These are phyloP conservation scores for Trametes hirsuta DNA, from an alignment of 1,284 basidiomycete species.

Conservation along the genomic window DNA sequence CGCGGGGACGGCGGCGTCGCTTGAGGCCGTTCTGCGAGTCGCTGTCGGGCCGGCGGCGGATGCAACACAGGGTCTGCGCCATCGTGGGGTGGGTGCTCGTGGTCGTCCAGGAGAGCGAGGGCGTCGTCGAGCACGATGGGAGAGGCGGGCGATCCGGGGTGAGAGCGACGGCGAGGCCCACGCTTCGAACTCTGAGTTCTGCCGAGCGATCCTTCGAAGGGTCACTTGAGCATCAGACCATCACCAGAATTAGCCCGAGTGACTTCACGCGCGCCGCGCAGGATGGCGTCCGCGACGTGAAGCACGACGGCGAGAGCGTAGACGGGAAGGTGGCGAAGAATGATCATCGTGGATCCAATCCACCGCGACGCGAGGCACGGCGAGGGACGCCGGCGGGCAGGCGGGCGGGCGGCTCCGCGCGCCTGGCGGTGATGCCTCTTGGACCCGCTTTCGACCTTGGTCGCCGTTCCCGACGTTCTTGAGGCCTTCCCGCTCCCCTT, in stretches of 20 bases:
- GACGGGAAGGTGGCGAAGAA: not conserved
- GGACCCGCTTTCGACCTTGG: no score
- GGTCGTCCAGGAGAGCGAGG: not conserved
- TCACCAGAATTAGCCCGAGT: not conserved
- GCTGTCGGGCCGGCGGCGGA: conserved; percentile 6
- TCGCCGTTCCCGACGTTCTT: no score
- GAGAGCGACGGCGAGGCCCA: not conserved
- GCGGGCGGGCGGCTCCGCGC: no score
- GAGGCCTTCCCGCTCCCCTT: not conserved
- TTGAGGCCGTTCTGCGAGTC: conserved; percentile 7
- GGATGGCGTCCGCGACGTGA: not conserved
- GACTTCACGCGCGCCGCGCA: not conserved
- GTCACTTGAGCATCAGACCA: conserved; percentile 4
- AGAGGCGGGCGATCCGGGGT: not conserved
- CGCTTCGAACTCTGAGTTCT: not conserved
- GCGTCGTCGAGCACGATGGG: conserved; percentile 12
- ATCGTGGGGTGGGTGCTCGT: conserved; percentile 5
- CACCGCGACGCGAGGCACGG: no score
- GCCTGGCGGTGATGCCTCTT: no score
- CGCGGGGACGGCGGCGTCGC: conserved; percentile 24
- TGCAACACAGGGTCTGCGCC: conserved; percentile 3
- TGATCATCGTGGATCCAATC: no score
- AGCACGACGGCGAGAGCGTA: not conserved
- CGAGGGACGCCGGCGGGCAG: no score
- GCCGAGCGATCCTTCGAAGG: not conserved